Conservation (phyloP, 2,329 filamentous ascomycete species). For the Pseudogymnoascus destructans region DNA sequence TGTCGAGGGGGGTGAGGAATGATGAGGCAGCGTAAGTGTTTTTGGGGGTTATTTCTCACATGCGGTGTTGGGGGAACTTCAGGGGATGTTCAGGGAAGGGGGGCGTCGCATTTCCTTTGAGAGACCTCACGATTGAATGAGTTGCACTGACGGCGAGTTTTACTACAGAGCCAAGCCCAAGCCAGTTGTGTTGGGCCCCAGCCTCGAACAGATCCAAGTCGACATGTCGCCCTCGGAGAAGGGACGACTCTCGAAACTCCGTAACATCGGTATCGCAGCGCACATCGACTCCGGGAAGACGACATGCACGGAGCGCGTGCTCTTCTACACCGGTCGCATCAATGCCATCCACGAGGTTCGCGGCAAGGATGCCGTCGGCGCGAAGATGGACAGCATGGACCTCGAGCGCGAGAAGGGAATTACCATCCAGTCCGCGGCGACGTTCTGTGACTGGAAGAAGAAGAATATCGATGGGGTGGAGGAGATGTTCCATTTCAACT, state of each 20-base stretch:
- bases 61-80: neutral
- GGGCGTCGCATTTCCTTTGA: neutral
- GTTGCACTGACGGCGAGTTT: neutral
- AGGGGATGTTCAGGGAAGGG: neutral
- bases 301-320: slow-evolving; percentile 86
- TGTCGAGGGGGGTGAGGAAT: neutral
- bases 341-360: slow-evolving; percentile 95
- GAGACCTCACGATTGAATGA: neutral
- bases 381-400: slow-evolving; percentile 99
- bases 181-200: slow-evolving; percentile 18
- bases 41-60: neutral
- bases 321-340: slow-evolving; percentile 96
- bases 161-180: neutral
- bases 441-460: slow-evolving; percentile 95
- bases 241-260: slow-evolving; percentile 62
- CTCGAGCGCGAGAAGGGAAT: slow-evolving; percentile 97
- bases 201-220: slow-evolving; percentile 52
- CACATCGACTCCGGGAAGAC: slow-evolving; percentile 99
- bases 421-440: slow-evolving; percentile 95
- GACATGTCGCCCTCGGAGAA: slow-evolving; percentile 73
- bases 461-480: slow-evolving; percentile 62
- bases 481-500: slow-evolving; percentile 89
- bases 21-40: slow-evolving; percentile 3
- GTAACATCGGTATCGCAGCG: slow-evolving; percentile 97
- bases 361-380: slow-evolving; percentile 85